Percentiles rank a stretch among this genome's conserved stretches.
Conservation (phyloP, 768 basidiomycete species). For the Pleurotus ostreatus region DNA sequence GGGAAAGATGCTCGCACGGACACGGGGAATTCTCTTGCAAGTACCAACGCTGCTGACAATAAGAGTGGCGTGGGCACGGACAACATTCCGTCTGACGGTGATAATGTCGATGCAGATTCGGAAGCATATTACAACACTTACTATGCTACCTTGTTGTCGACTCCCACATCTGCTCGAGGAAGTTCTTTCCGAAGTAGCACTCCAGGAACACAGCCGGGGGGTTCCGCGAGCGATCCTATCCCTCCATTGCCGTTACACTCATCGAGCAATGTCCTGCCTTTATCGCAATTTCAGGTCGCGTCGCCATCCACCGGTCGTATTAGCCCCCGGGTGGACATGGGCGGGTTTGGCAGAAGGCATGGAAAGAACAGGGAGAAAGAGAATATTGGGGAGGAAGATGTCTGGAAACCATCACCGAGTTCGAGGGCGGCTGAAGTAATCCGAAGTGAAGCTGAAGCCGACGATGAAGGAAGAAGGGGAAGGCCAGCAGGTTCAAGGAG, state of each 20-base stretch:
- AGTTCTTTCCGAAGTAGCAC: not conserved
- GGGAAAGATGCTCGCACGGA: not conserved
- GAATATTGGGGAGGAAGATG: not conserved
- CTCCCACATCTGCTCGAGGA: conserved; percentile 5
- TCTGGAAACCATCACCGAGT: too few species aligned
- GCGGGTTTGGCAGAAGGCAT: not conserved
- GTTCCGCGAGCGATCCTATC: conserved; percentile 13
- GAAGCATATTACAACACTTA: conserved; percentile 52
- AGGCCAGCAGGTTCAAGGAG: not conserved
- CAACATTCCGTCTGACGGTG: not conserved
- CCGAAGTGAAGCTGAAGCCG: not conserved
- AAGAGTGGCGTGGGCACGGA: not conserved
- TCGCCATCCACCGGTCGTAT: not conserved
- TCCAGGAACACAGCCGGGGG: not conserved
- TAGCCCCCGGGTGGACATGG: conserved; percentile 3
- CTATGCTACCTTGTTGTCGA: conserved; percentile 34
- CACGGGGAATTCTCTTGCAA: not conserved
- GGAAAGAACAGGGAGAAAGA: not conserved
- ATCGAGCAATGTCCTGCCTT: conserved; percentile 42
- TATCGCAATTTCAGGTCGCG: not conserved
- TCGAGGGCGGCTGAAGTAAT: not conserved
- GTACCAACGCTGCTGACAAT: not conserved
- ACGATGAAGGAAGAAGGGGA: not conserved
- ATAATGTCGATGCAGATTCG: conserved; percentile 19
- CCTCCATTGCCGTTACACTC: conserved; percentile 24